Base-by-base conservation (phyloP, 192 early-diverging fungal genomes). In the Entomortierella chlamydospora region DNA sequence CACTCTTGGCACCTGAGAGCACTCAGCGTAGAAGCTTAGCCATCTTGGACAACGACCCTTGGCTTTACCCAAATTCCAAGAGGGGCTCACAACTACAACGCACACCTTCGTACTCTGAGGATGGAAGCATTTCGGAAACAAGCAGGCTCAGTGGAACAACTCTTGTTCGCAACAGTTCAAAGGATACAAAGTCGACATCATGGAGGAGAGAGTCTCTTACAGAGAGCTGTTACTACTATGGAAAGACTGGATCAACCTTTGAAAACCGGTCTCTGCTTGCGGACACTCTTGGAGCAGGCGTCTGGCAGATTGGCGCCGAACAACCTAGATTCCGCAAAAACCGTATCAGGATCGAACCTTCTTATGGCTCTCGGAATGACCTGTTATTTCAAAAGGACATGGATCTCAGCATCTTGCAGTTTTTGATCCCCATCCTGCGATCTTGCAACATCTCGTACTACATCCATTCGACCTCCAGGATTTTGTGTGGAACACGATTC, bases 41-140 rank as follows among this genome's bases (percentile, higher is more conserved):
- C 0, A 52, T 82, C 15, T 53, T 88, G 5, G 83, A 84, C 15
- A 70, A 73, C 6, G 87, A 88, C 66, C 72, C 72, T 10, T 88
- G 87, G 87, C 61, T 88, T 9, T 82, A 85, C 33, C 63, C 79
- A 52, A 69, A 81, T 47, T 0, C 41, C 13, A 10, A 26, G 17
- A 52, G 52, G 0, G 29, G 42, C 26, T 2, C 45, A 2, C n/a
- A 50, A 34, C 41, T 62, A 0, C 43, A 59, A 17, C 31, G 28
- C 12, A 50, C 72, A 3, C 63, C 34, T 1, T 79, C 65, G 47
- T 31, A 64, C 10, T 58, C 68, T 3, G 76, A 79, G 33, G 68
- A 68, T 25, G 47, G 68, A 17, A 30, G 54, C 0, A 41, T 74
- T 26, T 67, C 68, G 0, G 68, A 70, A 28, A 66, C 58, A 23